phyloP scores from a whole-genome alignment of 768 basidiomycete genomes.

The Suillus spraguei region DNA sequence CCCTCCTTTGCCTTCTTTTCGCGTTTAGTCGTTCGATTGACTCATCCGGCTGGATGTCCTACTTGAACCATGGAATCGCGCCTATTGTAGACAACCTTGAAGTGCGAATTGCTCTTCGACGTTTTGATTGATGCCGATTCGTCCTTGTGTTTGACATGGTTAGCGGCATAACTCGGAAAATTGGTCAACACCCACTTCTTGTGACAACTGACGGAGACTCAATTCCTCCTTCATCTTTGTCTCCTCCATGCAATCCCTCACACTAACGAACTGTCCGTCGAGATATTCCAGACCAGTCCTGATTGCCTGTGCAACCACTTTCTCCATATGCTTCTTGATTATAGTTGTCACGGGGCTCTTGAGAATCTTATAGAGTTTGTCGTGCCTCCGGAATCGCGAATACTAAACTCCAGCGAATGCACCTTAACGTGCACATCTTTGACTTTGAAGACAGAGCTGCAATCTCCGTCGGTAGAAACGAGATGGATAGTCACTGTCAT shows the following conservation, averaged over 20 bases:
- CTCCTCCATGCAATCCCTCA: constrained; percentile 77
- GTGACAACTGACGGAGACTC: constrained; percentile 53
- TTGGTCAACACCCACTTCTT: constrained; percentile 46
- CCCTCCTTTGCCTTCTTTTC: constrained; percentile 45
- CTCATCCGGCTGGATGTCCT: constrained; percentile 74
- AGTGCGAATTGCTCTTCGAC: constrained; percentile 59
- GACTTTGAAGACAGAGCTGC: constrained; percentile 70
- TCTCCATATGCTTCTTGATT: constrained; percentile 73
- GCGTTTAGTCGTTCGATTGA: constrained; percentile 52
- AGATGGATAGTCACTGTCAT: constrained; percentile 69
- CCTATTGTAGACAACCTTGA: constrained; percentile 80
- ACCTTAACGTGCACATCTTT: constrained; percentile 77
- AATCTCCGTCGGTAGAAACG: constrained; percentile 56
- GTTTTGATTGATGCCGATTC: constrained; percentile 35
- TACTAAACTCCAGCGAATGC: constrained; percentile 84
- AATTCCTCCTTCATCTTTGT: constrained; percentile 49
- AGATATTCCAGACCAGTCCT: constrained; percentile 83
- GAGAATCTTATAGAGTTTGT: constrained; percentile 83
- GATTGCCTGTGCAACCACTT: constrained; percentile 66
- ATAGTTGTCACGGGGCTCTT: constrained; percentile 77
- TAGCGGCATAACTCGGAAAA: constrained; percentile 1
- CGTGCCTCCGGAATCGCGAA: constrained; percentile 92
- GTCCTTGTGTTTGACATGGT: constrained; percentile 50
- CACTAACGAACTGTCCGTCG: constrained; percentile 87
- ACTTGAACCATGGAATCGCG: constrained; percentile 66